These are phyloP conservation scores for Mycena belliarum DNA, from an alignment of 768 basidiomycete genomes.

Conservation along the genomic window DNA sequence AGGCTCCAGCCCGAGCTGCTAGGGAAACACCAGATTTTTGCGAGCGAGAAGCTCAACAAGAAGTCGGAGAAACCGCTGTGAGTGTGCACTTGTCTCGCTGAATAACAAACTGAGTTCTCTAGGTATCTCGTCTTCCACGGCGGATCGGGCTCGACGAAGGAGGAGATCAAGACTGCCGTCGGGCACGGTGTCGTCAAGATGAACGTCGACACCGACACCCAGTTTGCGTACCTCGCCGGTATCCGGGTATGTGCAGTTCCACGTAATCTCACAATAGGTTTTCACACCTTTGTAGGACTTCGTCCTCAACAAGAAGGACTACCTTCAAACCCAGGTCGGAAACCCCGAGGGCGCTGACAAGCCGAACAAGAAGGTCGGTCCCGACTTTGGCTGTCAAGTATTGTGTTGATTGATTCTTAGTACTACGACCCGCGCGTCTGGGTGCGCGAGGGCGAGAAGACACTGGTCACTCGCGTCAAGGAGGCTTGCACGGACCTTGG, in stretches of 20 bases:
- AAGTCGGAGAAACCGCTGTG: constrained; percentile 78
- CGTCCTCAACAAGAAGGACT: constrained; percentile 80
- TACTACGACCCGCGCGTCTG: constrained; percentile 96
- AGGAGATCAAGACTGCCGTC: constrained; percentile 93
- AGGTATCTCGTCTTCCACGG: constrained; percentile 99
- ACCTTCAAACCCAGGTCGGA: constrained; percentile 88
- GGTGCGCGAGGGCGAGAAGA: constrained; percentile 99
- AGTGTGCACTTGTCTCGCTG: constrained; percentile 28
- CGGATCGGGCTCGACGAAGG: constrained; percentile 95
- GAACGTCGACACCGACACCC: constrained; percentile 97
- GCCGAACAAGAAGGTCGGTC: constrained; percentile 94
- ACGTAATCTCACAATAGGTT: neutral
- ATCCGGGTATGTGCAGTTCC: constrained; percentile 57
- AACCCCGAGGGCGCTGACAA: constrained; percentile 97
- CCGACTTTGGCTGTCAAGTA: neutral
- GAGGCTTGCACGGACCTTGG: constrained; percentile 92
- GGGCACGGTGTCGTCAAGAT: constrained; percentile 95
- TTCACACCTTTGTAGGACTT: constrained; percentile 64
- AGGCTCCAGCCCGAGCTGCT: constrained; percentile 89
- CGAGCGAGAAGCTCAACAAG: constrained; percentile 65
- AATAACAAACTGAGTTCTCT: constrained; percentile 2
- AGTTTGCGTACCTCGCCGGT: constrained; percentile 88
- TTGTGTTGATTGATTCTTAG: constrained; percentile 34
- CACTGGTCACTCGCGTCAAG: constrained; percentile 82
- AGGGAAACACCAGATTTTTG: constrained; percentile 84